phyloP scores from a whole-genome alignment of 2,329 filamentous ascomycete species.

The Venturia carpophila region DNA sequence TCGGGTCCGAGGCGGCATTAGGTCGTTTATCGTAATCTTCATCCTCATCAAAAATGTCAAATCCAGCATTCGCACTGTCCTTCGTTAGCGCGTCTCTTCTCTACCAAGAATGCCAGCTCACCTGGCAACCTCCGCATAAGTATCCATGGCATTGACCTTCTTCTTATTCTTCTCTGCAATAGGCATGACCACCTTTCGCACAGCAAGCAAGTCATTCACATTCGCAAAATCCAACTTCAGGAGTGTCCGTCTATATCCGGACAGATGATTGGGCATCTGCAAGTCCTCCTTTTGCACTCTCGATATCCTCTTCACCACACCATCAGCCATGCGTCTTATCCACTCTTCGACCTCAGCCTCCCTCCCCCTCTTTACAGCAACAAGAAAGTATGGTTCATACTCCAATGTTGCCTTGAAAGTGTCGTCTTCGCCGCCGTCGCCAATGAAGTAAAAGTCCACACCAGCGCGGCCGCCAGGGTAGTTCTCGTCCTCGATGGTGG shows the following conservation, averaged over 20 bases:
- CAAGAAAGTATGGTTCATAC: slow-evolving; percentile 93
- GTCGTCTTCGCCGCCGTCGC: slow-evolving; percentile 59
- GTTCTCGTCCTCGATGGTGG: slow-evolving; percentile 75
- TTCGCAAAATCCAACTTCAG: slow-evolving; percentile 82
- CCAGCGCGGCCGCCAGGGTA: slow-evolving; percentile 77
- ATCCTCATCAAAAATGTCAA: slow-evolving; percentile 93
- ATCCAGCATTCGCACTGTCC: slow-evolving; percentile 63
- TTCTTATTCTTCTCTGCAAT: slow-evolving; percentile 96
- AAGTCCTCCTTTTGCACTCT: slow-evolving; percentile 88
- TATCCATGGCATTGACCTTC: slow-evolving; percentile 93
- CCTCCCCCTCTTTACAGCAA: slow-evolving; percentile 78
- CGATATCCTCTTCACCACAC: slow-evolving; percentile 69
- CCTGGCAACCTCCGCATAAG: slow-evolving; percentile 93
- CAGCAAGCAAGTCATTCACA: slow-evolving; percentile 76
- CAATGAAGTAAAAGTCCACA: slow-evolving; percentile 95
- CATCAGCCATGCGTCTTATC: slow-evolving; percentile 70
- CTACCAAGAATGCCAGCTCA: slow-evolving; percentile 41
- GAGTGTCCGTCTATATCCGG: slow-evolving; percentile 84
- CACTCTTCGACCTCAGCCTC: slow-evolving; percentile 96
- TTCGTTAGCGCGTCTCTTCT: slow-evolving; percentile 20
- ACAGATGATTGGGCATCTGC: slow-evolving; percentile 86
- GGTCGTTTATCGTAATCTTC: slow-evolving; percentile 71
- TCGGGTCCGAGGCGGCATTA: slow-evolving; percentile 77
- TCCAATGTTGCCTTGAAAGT: slow-evolving; percentile 95
- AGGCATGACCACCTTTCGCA: slow-evolving; percentile 74